Evolutionary conservation across 140 eudicot species (phyloP).

Genomic region (Stevia rebaudiana): DNA sequence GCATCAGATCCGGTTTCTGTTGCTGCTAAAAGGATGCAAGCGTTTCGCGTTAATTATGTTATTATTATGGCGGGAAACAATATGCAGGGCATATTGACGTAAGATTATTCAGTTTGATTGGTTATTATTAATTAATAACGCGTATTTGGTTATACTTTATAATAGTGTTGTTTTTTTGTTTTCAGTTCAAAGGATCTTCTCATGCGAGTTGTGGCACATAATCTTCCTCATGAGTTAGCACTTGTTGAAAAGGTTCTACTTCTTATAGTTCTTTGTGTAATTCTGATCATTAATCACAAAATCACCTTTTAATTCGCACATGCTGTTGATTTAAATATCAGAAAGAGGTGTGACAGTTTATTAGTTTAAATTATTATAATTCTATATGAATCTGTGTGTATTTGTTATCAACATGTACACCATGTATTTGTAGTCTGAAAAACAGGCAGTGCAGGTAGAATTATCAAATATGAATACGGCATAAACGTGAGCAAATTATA

Average conservation of each 20-base stretch:
- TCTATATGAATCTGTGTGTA: too few relatives aligned
- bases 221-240: conserved; percentile 87
- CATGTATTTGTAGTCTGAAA: too few relatives aligned
- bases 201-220: conserved; percentile 87
- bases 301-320: background rate
- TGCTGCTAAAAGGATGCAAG: conserved; percentile 95
- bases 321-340: too few relatives aligned
- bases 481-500: conserved; percentile 3
- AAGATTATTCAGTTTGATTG: conserved; percentile 18
- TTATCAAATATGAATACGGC: background rate
- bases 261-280: background rate
- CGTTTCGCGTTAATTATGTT: conserved; percentile 66
- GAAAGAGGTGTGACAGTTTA: too few relatives aligned
- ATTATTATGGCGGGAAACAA: conserved; percentile 54
- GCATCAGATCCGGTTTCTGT: conserved; percentile 83
- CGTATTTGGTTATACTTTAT: conserved; percentile 7
- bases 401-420: too few relatives aligned
- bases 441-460: conserved; percentile 83
- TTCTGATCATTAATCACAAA: background rate
- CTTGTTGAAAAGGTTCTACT: conserved; percentile 77
- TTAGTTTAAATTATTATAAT: too few relatives aligned
- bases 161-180: conserved; percentile 9
- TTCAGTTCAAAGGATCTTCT: conserved; percentile 88
- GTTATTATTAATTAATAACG: background rate
- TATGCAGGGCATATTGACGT: conserved; percentile 93